Conservation (phyloP, 306 rosid species). For the Pterocarpus santalinus region DNA sequence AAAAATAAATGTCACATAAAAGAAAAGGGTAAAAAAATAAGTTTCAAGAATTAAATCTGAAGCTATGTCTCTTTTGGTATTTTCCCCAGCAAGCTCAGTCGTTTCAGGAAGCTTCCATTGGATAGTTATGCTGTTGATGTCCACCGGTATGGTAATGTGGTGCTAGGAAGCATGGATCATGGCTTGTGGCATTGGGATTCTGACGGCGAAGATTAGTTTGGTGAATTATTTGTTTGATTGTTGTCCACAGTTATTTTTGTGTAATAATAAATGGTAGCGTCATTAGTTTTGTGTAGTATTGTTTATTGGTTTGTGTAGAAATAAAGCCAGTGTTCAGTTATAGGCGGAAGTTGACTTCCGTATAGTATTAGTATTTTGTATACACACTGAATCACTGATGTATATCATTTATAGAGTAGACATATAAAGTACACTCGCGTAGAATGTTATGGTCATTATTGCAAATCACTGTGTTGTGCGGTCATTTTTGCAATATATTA, state of each 20-base stretch:
- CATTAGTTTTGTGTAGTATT: not conserved
- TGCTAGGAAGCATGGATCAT: conserved; percentile 39
- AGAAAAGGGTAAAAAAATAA: not conserved
- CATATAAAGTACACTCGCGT: too few relatives aligned
- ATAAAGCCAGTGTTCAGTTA: conserved; percentile 42
- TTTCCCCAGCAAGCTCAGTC: conserved; percentile 58
- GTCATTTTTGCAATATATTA: too few relatives aligned
- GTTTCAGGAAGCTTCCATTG: conserved; percentile 60
- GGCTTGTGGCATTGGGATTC: not conserved
- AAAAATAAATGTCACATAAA: too few relatives aligned
- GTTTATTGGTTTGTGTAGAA: conserved; percentile 24
- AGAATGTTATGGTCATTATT: too few relatives aligned
- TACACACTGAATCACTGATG: not conserved
- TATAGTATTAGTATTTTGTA: not conserved
- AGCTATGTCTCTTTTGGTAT: conserved; percentile 13
- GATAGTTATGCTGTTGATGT: conserved; percentile 58
- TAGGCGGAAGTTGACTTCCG: conserved; percentile 26
- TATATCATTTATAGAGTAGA: not conserved
- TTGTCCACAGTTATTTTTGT: conserved; percentile 41
- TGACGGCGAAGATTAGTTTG: not conserved
- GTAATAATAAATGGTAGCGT: not conserved
- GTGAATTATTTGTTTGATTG: conserved; percentile 38
- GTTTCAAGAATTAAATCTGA: conserved; percentile 33
- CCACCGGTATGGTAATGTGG: conserved; percentile 61
- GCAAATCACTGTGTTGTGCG: too few relatives aligned